Conservation (phyloP, 495 filamentous ascomycete genomes). For the Aspergillus ellipticus region DNA sequence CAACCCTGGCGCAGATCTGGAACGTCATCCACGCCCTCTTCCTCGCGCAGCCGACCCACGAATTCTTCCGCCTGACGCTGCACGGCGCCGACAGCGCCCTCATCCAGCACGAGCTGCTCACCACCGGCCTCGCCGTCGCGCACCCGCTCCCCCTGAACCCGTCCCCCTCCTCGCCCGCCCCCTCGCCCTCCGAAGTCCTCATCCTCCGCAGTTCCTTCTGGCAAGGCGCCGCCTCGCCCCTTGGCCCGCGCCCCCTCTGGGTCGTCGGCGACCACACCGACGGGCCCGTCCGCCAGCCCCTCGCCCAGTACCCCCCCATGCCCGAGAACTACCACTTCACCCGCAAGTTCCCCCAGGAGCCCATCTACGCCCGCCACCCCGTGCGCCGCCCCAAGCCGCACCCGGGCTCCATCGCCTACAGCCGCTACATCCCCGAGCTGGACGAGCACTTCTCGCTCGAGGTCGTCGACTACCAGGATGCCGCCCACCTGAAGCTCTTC, state of each 20-base stretch:
- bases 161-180: constrained; percentile 20
- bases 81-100: constrained; percentile 34
- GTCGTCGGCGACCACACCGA: constrained; percentile 35
- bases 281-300: constrained; percentile 42
- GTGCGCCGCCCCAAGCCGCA: constrained; percentile 56
- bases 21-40: constrained; percentile 57
- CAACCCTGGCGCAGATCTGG: constrained; percentile 59
- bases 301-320: constrained; percentile 34
- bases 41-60: constrained; percentile 49
- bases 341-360: constrained; percentile 44
- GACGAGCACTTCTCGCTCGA: constrained; percentile 63
- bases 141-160: constrained; percentile 38
- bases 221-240: constrained; percentile 64
- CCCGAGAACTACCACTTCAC: constrained; percentile 48
- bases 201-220: constrained; percentile 53
- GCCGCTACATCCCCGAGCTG: constrained; percentile 64
- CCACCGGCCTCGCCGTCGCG: constrained; percentile 48
- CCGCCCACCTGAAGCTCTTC: constrained; percentile 56
- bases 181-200: constrained; percentile 17
- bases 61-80: constrained; percentile 51
- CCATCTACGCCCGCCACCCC: constrained; percentile 54
- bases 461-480: constrained; percentile 53
- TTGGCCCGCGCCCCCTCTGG: constrained; percentile 61
- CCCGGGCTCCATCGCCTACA: constrained; percentile 60
- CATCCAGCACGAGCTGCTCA: constrained; percentile 47